Evolutionary conservation across 1,139 yeast genomes (phyloP), one percentile per base, ranked within the genome.

Genomic region (Torulaspora pretoriensis): DNA sequence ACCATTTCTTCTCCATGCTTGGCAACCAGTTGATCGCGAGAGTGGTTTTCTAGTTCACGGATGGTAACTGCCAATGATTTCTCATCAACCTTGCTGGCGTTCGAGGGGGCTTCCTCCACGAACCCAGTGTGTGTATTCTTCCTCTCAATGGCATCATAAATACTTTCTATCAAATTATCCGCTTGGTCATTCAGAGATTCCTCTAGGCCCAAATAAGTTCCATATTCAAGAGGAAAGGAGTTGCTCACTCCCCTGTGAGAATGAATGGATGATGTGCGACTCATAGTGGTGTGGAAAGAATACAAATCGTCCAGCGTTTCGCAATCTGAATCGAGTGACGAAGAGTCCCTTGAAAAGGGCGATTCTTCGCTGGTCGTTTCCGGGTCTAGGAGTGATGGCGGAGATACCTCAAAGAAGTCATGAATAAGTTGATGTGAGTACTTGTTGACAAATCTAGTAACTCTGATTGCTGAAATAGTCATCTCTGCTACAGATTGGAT

Each of bases 101-200:
- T 40, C 7, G 48, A 37, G 8, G 42, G 46, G 4, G 51, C 43
- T 37, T 51, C 49, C 27, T 51, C 53, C 8, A 53, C 45, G 23
- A 50, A 44, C 2, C 55, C 58, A 5, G 56, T 49, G 17, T 44
- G 51, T 4, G 54, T 52, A 31, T 53, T 51, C 26, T 51, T 54
- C 28, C 56, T 46, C 35, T 55, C 59, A 62, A 80, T 72, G 1
- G 83, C 83, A 47, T 72, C 78, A 57, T 76, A 78, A n/a, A 79
- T 73, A 16, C 81, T 74, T 52, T 80, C 84, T 51, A 64, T 58
- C 43, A 64, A 52, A n/a, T 51, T 56, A 46, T 64, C 68, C 1
- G 65, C 60, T 25, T 59, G 56, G 23, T 64, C 66, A 8, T 57
- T 53, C 30, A 64, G 43, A 1, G 61, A 49, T 14, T 57, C 56